These are phyloP conservation scores for Lactarius indigo DNA, from an alignment of 768 basidiomycete species.

Conservation along the genomic window DNA sequence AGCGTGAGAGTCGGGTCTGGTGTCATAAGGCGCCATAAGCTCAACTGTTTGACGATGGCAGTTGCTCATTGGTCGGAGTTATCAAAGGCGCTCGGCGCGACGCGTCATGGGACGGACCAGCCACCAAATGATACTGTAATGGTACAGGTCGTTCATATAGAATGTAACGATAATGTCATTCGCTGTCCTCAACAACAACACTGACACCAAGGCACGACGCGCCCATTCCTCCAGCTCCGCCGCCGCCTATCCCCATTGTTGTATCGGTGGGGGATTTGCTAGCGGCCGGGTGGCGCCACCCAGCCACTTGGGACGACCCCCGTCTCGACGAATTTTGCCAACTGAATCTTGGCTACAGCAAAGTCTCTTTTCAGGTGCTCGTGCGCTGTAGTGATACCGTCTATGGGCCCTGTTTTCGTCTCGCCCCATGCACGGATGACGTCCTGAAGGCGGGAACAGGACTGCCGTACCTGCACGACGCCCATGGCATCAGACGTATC, in stretches of 20 bases:
- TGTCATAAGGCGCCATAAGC: too few species aligned
- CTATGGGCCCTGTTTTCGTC: neutral
- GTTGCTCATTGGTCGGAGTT: too few species aligned
- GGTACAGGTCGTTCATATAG: too few species aligned
- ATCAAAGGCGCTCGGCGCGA: too few species aligned
- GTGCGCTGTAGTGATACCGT: conserved; percentile 4
- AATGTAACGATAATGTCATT: too few species aligned
- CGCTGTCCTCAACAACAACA: too few species aligned
- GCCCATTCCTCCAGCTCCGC: neutral
- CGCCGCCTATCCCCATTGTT: neutral
- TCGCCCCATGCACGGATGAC: conserved; percentile 1
- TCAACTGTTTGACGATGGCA: too few species aligned
- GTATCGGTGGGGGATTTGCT: neutral
- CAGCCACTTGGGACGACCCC: conserved; percentile 9
- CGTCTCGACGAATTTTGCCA: conserved; percentile 14
- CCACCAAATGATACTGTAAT: too few species aligned
- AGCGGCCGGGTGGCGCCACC: neutral
- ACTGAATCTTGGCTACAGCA: conserved; percentile 4
- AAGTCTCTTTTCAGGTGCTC: neutral
- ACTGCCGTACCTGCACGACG: conserved; percentile 8
- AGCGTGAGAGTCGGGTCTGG: too few species aligned
- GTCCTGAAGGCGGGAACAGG: conserved; percentile 8
- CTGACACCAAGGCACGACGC: too few species aligned
- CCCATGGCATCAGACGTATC: conserved; percentile 16
- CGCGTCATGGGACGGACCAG: too few species aligned